Evolutionary conservation across 495 filamentous ascomycete species (phyloP).

Genomic region (Terfezia claveryi): DNA sequence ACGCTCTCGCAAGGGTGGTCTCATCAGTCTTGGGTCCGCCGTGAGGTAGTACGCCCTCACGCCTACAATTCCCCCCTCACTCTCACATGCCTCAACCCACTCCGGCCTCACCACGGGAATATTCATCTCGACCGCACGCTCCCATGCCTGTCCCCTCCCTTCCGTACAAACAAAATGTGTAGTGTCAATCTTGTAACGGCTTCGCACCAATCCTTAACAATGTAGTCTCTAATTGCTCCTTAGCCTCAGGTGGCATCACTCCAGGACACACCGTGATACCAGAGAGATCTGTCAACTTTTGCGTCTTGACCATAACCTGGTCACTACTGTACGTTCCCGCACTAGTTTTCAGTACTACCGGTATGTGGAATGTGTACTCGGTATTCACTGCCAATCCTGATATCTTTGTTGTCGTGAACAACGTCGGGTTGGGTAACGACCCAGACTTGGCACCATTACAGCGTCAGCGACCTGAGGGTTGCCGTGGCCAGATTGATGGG

Average conservation of each 20-base stretch:
- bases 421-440: constrained; percentile 63
- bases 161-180: constrained; percentile 99
- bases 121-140: constrained; percentile 92
- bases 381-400: constrained; percentile 88
- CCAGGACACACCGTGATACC: constrained; percentile 92
- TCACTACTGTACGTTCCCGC: constrained; percentile 75
- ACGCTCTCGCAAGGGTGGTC: constrained; percentile 4
- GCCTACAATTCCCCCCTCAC: constrained; percentile 77
- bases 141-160: constrained; percentile 72
- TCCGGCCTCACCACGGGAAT: constrained; percentile 95
- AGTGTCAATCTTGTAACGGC: constrained; percentile 73
- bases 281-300: constrained; percentile 96
- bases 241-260: constrained; percentile 49
- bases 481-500: constrained; percentile 83
- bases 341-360: constrained; percentile 69
- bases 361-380: constrained; percentile 85
- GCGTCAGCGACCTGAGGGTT: constrained; percentile 61
- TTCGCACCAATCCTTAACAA: constrained; percentile 82
- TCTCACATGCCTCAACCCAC: constrained; percentile 88
- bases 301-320: constrained; percentile 66
- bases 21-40: constrained; percentile 36
- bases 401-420: constrained; percentile 86
- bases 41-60: constrained; percentile 91
- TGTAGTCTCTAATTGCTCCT: constrained; percentile 49
- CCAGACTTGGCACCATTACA: constrained; percentile 94